Evolutionary conservation across 306 rosid genomes (phyloP), one percentile per base, ranked within the genome.

Genomic region (Adenanthera pavonina): DNA sequence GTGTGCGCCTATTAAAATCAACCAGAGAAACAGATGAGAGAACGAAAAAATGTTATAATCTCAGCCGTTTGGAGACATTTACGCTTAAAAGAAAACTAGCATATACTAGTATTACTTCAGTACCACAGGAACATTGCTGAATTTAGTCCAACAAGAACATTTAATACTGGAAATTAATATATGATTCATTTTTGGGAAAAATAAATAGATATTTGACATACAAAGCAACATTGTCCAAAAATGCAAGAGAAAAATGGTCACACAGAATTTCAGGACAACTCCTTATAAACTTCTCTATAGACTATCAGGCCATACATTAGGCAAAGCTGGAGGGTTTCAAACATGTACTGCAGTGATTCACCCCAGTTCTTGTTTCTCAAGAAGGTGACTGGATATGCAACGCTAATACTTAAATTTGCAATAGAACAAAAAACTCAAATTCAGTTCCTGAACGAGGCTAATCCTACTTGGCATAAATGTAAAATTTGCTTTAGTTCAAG

Each of bases 401-500:
- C 20, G 8, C 54, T 12, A 35, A 69, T 16, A 52, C 35, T 41
- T 51, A 44, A 77, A n/a, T 73, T 78, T 65, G 72, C 16, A 30
- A 69, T 47, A 61, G 54, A 46, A 69, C 56, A 20, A 51, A 69
- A 16, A 67, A 60, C 19, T 44, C 14, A 81, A 49, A 13, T 66
- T 35, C 62, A 53, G 40, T 69, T 41, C 40, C 2, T 2, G 20
- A 12, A 20, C 38, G 41, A 72, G 46, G 59, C 61, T 46, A 72
- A 66, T 64, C 40, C 66, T 61, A 52, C 48, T 82, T 7, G 20
- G 59, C 36, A 64, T 67, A 35, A 54, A 48, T 12, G 75, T 34
- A 76, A 72, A 35, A 59, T 25, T 17, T 33, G 70, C 30, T 34
- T 53, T 40, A 81, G 78, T 78, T 81, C 68, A 66, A 59, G 77